Conservation (phyloP, 345 rosid genomes). For the Kernera saxatilis region DNA sequence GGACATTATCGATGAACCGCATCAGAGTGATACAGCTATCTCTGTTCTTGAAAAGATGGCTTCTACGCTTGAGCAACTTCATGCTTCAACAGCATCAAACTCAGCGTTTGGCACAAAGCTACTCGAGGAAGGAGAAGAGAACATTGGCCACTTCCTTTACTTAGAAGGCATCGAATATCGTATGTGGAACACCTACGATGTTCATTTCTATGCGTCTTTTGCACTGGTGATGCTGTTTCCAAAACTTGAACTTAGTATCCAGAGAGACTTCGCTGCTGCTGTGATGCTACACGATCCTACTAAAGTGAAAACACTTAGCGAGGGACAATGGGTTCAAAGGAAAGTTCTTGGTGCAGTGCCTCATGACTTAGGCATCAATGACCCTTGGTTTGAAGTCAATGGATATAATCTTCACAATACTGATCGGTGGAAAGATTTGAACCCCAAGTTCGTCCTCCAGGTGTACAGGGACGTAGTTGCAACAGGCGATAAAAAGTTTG, state of each 20-base stretch:
- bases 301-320: slow-evolving; percentile 49
- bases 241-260: slow-evolving; percentile 82
- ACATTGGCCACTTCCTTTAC: slow-evolving; percentile 90
- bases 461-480: slow-evolving; percentile 85
- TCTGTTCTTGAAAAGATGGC: slow-evolving; percentile 75
- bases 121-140: slow-evolving; percentile 89
- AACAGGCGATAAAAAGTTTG: slow-evolving; percentile 79
- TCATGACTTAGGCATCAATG: slow-evolving; percentile 75
- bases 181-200: slow-evolving; percentile 97
- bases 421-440: slow-evolving; percentile 88
- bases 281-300: slow-evolving; percentile 90
- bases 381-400: slow-evolving; percentile 93
- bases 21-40: slow-evolving; percentile 44
- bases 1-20: slow-evolving; percentile 21
- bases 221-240: slow-evolving; percentile 85
- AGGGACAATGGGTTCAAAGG: slow-evolving; percentile 62
- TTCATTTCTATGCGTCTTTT: slow-evolving; percentile 90
- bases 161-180: slow-evolving; percentile 84
- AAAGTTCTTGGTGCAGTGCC: slow-evolving; percentile 96
- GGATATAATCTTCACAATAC: slow-evolving; percentile 67
- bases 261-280: slow-evolving; percentile 88
- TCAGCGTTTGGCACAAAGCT: slow-evolving; percentile 87
- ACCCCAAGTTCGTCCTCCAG: slow-evolving; percentile 92
- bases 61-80: slow-evolving; percentile 53
- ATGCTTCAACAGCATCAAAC: slow-evolving; percentile 53